Evolutionary conservation across 139 green algal species (phyloP).

Genomic region (Haematococcus sp.): DNA sequence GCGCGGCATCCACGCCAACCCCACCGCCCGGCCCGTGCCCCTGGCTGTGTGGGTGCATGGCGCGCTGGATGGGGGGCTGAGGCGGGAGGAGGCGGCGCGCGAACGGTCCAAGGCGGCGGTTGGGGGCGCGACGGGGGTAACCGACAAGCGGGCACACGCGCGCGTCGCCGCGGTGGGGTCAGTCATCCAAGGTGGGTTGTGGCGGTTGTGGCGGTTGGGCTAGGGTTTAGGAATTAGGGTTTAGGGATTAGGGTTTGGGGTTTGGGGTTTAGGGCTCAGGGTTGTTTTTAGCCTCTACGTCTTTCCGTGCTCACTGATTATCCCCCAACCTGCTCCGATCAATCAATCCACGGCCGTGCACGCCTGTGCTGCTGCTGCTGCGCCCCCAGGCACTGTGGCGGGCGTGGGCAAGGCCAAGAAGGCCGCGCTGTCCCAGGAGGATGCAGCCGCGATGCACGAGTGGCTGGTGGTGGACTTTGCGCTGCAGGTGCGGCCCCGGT

Average conservation of each 20-base stretch:
- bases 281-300: too few species aligned
- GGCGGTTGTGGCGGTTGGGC: background rate
- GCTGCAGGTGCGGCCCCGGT: constrained; percentile 64
- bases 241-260: too few species aligned
- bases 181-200: constrained; percentile 6
- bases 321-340: too few species aligned
- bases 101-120: constrained; percentile 34
- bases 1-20: constrained; percentile 70
- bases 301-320: too few species aligned
- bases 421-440: background rate
- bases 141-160: background rate
- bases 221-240: too few species aligned
- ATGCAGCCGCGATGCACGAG: constrained; percentile 55
- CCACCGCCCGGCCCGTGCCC: constrained; percentile 48
- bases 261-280: too few species aligned
- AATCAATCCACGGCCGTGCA: too few species aligned
- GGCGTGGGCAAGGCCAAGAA: constrained; percentile 6
- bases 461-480: constrained; percentile 81
- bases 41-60: constrained; percentile 63
- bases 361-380: background rate
- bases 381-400: constrained; percentile 11
- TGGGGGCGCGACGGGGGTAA: background rate
- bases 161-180: constrained; percentile 4
- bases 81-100: constrained; percentile 36
- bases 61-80: constrained; percentile 43